phyloP scores from a whole-genome alignment of 768 basidiomycete species.

The Cyclocybe cylindracea region DNA sequence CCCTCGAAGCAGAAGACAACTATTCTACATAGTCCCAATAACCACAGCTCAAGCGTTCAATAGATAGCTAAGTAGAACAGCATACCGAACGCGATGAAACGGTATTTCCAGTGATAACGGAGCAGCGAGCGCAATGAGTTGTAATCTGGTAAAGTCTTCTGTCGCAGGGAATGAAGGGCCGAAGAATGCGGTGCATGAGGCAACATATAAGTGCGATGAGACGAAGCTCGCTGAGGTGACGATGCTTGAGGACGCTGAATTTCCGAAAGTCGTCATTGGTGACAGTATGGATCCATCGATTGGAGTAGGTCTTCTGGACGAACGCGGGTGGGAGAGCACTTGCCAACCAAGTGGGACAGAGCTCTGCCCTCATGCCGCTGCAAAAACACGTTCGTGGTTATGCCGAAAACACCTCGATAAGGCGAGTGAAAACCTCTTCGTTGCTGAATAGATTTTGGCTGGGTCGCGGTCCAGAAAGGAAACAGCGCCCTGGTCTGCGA shows the following conservation, averaged over 20 bases:
- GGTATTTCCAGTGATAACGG: no score
- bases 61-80: no score
- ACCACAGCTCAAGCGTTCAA: no score
- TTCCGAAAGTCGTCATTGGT: neutral
- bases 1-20: no score
- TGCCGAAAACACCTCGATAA: neutral
- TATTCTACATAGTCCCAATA: no score
- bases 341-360: neutral
- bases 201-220: neutral
- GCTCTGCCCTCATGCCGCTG: neutral
- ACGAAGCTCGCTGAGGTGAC: neutral
- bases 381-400: neutral
- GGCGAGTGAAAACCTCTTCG: neutral
- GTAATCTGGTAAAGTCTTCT: no score
- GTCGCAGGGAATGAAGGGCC: neutral
- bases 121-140: no score
- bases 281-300: neutral
- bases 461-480: neutral
- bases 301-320: neutral
- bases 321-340: neutral
- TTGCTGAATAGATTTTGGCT: neutral
- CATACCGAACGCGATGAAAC: no score
- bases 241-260: neutral
- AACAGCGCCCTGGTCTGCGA: constrained; percentile 1
- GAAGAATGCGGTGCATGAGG: constrained; percentile 1